Conservation (phyloP, 75 land plant genomes). For the Cryptomeria japonica region DNA sequence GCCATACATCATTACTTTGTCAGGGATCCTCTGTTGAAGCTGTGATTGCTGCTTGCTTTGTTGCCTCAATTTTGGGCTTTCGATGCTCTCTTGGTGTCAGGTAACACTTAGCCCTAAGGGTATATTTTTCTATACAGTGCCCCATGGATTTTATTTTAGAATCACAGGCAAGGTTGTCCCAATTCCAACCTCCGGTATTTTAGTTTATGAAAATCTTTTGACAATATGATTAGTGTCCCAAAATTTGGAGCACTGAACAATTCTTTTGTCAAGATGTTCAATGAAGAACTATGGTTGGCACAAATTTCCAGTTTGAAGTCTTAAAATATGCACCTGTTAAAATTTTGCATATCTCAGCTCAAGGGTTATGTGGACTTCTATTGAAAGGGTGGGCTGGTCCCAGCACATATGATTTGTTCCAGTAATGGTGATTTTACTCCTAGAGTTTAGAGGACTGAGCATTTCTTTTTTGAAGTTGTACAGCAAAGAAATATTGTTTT, state of each 20-base stretch:
- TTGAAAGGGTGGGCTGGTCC: too few relatives aligned
- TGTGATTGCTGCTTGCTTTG: not conserved
- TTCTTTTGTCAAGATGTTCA: too few relatives aligned
- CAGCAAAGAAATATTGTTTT: too few relatives aligned
- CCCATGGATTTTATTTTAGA: not conserved
- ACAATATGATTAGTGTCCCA: not conserved
- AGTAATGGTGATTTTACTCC: too few relatives aligned
- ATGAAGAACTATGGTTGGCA: not conserved
- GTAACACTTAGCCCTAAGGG: not conserved
- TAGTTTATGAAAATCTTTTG: not conserved
- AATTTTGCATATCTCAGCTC: not conserved
- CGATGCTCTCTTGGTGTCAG: not conserved
- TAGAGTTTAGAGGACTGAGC: too few relatives aligned
- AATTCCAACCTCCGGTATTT: not conserved
- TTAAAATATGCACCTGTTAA: not conserved
- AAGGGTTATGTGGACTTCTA: not conserved
- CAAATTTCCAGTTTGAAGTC: not conserved
- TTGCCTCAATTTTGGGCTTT: not conserved
- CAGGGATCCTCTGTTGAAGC: not conserved
- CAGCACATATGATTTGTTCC: too few relatives aligned
- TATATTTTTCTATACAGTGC: not conserved
- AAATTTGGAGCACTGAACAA: too few relatives aligned
- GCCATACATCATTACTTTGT: conserved; percentile 21
- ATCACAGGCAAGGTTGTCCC: not conserved
- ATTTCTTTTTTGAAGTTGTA: too few relatives aligned